Conservation (phyloP, 768 basidiomycete species). For the Mycena kentingensis region DNA sequence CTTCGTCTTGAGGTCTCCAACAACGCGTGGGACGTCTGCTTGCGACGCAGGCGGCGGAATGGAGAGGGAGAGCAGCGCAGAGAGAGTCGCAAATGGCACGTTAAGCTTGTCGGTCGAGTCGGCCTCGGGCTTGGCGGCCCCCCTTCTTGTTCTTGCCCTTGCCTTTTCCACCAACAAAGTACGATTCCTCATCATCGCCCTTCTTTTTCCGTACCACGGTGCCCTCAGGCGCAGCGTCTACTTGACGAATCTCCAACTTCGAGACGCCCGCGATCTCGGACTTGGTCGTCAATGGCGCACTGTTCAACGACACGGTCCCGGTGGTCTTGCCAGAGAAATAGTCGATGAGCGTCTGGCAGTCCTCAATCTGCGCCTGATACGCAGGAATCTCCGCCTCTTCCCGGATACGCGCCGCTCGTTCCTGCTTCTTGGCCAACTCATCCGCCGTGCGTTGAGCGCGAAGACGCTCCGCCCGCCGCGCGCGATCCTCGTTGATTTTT, state of each 20-base stretch:
- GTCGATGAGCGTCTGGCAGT: conserved; percentile 92
- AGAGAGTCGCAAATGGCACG: conserved; percentile 81
- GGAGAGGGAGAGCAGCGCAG: conserved; percentile 83
- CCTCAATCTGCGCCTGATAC: conserved; percentile 91
- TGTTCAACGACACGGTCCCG: conserved; percentile 45
- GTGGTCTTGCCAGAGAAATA: conserved; percentile 71
- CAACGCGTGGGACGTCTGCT: conserved; percentile 76
- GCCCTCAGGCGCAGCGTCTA: conserved; percentile 72
- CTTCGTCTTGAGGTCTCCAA: conserved; percentile 91
- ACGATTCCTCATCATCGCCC: conserved; percentile 78
- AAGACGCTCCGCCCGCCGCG: conserved; percentile 74
- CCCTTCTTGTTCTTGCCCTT: conserved; percentile 67
- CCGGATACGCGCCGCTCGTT: conserved; percentile 74
- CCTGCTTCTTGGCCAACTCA: conserved; percentile 78
- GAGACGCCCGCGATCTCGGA: conserved; percentile 65
- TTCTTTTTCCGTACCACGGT: conserved; percentile 88
- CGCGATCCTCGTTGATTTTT: conserved; percentile 88
- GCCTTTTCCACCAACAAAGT: conserved; percentile 75
- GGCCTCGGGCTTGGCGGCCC: conserved; percentile 37
- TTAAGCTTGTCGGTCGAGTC: conserved; percentile 49
- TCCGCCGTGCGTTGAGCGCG: conserved; percentile 76
- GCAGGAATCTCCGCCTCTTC: conserved; percentile 93
- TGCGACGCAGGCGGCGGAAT: conserved; percentile 85
- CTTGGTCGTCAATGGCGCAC: conserved; percentile 40
- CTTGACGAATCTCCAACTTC: conserved; percentile 82